Evolutionary conservation across 352 stramenopile species (phyloP).

Genomic region (Phytopythium aichiense): DNA sequence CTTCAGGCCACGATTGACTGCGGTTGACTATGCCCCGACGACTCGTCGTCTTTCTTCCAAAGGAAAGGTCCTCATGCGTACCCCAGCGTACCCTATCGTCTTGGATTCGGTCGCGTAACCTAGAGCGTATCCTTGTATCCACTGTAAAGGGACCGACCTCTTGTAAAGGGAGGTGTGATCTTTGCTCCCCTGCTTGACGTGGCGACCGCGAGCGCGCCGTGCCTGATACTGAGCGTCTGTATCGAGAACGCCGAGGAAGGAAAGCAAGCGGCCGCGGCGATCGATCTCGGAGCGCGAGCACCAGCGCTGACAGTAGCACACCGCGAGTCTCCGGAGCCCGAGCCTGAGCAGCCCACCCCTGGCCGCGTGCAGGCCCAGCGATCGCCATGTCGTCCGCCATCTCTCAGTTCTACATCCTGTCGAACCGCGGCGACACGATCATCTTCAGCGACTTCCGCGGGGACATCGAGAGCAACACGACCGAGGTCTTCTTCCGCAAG

Average conservation of each 20-base stretch:
- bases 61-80: no score
- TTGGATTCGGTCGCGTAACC: no score
- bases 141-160: background rate
- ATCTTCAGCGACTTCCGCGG: conserved; percentile 97
- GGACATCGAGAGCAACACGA: conserved; percentile 78
- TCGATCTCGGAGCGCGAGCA: background rate
- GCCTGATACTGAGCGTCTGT: conserved; percentile 1
- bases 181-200: background rate
- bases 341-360: background rate
- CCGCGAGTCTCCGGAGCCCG: no score
- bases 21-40: background rate
- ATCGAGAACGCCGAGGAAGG: background rate
- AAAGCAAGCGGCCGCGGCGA: background rate
- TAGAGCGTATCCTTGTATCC: no score
- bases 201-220: background rate
- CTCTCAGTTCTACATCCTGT: conserved; percentile 99
- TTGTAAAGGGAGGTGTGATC: conserved; percentile 3
- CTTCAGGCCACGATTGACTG: background rate
- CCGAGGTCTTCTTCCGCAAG: conserved; percentile 98
- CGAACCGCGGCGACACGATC: conserved; percentile 97
- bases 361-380: background rate
- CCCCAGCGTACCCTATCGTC: no score
- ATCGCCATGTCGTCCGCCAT: conserved; percentile 65
- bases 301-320: no score
- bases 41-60: no score